Base-by-base conservation (phyloP, 441 rosid genomes). In the Aleurites moluccanus region DNA sequence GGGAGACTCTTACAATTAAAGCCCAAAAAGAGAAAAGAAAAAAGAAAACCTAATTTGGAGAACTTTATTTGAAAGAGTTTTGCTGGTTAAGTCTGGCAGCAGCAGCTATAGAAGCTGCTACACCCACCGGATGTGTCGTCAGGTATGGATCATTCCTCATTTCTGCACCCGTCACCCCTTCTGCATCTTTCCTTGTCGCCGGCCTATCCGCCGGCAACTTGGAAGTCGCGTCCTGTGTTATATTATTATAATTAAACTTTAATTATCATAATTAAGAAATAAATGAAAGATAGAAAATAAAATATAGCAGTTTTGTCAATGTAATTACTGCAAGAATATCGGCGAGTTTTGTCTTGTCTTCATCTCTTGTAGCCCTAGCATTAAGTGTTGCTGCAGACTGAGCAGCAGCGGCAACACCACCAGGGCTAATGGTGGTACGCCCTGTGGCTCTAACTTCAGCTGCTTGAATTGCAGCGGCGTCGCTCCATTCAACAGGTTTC, bases 401-500 rank as follows among this genome's bases (percentile, higher is more conserved):
- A 6, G 95, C 92, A 0, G 86, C 79, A 0, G 92, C 95, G 0
- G 90, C 90, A 0, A 85, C 75, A 0, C 90, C 92, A 0, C 88
- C 86, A 0, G 90, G 84, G 9, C 65, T 49, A 67, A 89, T 90
- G 80, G 84, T 79, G 68, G 82, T 84, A 6, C 85, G 82, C 23
- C 90, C 90, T 0, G 89, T 88, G 73, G 94, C 94, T 78, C 91
- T 85, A 5, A 88, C 88, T 77, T 88, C 92, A 0, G 92, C 95
- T 0, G 91, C 89, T 74, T 90, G 95, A 61, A 90, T 88, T 0
- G 95, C 88, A 0, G 89, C 95, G 0, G 90, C 91, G 18, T 88
- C 92, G n/a, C 92, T 88, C 86, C 85, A 73, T 47, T 86, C 91
- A 59, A 90, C 91, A 0, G 89, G 85, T 81, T 86, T 87, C 25